These are phyloP conservation scores for Ogataea hybrid DNA, from an alignment of 1,139 yeast genomes.

Conservation along the genomic window DNA sequence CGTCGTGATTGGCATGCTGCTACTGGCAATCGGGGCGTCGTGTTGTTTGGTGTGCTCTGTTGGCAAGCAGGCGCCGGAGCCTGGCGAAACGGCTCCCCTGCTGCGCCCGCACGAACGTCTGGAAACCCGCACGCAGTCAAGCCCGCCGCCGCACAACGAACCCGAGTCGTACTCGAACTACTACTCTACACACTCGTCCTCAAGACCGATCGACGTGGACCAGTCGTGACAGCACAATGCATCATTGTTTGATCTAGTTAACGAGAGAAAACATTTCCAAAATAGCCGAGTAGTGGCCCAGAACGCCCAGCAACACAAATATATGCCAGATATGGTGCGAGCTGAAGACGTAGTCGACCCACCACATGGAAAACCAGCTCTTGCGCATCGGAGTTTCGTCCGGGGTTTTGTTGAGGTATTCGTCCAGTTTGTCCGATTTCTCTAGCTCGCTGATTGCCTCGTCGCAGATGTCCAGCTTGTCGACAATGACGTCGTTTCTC, in stretches of 20 bases:
- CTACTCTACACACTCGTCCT: slow-evolving; percentile 26
- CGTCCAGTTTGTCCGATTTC: slow-evolving; percentile 38
- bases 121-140: not conserved
- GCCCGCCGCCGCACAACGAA: not conserved
- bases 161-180: slow-evolving; percentile 19
- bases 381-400: slow-evolving; percentile 40
- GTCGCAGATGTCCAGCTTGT: slow-evolving; percentile 41
- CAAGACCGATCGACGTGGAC: slow-evolving; percentile 23
- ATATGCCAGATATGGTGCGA: slow-evolving; percentile 96
- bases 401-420: slow-evolving; percentile 57
- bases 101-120: slow-evolving; percentile 3
- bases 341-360: slow-evolving; percentile 72
- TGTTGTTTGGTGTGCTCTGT: slow-evolving; percentile 36
- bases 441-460: slow-evolving; percentile 43
- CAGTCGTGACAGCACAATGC: slow-evolving; percentile 2
- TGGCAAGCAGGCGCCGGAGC: slow-evolving; percentile 14
- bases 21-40: slow-evolving; percentile 33
- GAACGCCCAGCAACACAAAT: slow-evolving; percentile 81
- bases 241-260: slow-evolving; percentile 1
- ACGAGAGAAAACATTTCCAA: slow-evolving; percentile 56
- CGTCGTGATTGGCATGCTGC: slow-evolving; percentile 53
- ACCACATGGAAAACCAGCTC: slow-evolving; percentile 70
- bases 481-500: slow-evolving; percentile 60
- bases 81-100: slow-evolving; percentile 21
- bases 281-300: slow-evolving; percentile 81